A percentile compares a stretch with the other conserved stretches of the same genome.
Evolutionary conservation across 2,329 filamentous ascomycete genomes (phyloP).

Genomic region (Metarhizium rileyi): DNA sequence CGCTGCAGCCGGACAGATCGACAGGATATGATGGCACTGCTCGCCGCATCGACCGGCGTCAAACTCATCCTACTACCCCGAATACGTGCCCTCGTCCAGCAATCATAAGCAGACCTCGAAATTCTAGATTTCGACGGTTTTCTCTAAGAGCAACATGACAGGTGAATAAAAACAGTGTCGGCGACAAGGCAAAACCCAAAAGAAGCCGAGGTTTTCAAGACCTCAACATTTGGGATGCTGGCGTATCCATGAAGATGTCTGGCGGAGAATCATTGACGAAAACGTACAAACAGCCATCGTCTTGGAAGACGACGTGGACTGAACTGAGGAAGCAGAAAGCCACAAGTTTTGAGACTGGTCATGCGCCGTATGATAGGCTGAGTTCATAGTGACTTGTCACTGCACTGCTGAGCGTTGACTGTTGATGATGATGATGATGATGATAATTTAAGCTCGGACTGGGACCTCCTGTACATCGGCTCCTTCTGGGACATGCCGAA

Average conservation of each 20-base stretch:
- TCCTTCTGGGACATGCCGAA: slow-evolving; percentile 4
- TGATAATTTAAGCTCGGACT: not conserved
- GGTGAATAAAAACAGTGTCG: not conserved
- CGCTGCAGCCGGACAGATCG: not conserved
- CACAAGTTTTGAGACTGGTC: not conserved
- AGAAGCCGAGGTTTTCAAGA: not conserved
- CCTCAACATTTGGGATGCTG: not conserved
- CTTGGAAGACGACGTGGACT: slow-evolving; percentile 3
- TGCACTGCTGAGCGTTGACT: not conserved
- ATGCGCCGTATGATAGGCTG: slow-evolving; percentile 1
- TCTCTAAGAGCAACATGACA: not conserved
- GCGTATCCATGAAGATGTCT: slow-evolving; percentile 1
- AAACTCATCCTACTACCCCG: not conserved
- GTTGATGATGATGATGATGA: not conserved
- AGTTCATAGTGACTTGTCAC: not conserved
- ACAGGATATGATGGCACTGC: slow-evolving; percentile 3
- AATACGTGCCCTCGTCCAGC: not conserved
- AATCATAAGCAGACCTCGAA: too few relatives aligned
- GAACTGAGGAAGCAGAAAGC: not conserved
- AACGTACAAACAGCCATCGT: slow-evolving; percentile 2
- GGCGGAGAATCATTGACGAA: slow-evolving; percentile 1
- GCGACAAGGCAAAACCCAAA: not conserved
- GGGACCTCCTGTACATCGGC: slow-evolving; percentile 2
- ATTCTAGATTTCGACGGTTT: not conserved
- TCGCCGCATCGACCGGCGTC: not conserved